Conservation (phyloP, 129 eudicot species). For the Helichrysum umbraculigerum region DNA sequence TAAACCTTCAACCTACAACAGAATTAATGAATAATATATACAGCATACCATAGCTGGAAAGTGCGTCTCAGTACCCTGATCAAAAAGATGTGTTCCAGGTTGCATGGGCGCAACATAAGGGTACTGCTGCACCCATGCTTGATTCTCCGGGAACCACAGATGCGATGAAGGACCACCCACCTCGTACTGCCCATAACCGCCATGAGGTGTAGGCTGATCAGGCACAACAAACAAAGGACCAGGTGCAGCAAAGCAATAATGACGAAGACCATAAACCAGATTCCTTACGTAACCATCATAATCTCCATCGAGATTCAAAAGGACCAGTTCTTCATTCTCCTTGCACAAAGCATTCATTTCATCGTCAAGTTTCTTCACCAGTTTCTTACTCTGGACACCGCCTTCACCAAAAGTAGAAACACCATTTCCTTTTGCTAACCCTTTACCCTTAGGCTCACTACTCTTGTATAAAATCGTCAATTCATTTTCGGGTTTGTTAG, state of each 20-base stretch:
- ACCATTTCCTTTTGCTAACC: not conserved
- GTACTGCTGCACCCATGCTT: not conserved
- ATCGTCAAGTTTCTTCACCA: not conserved
- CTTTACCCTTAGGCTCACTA: not conserved
- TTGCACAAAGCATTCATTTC: not conserved
- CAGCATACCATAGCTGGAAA: not conserved
- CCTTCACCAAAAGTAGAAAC: not conserved
- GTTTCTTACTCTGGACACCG: not conserved
- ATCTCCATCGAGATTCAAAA: not conserved
- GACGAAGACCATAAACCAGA: not conserved
- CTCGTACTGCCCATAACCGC: not conserved
- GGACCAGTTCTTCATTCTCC: not conserved
- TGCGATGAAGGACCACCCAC: not conserved
- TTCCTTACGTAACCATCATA: not conserved
- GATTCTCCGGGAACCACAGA: not conserved
- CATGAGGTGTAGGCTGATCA: not conserved
- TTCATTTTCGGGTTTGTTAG: not conserved
- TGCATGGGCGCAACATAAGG: not conserved
- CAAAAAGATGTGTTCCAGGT: not conserved
- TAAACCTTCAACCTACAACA: not conserved
- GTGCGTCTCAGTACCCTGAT: not conserved
- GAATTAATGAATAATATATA: not conserved
- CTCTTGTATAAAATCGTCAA: not conserved
- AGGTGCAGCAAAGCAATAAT: not conserved
- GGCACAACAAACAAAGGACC: not conserved